Evolutionary conservation across 1,284 basidiomycete species (phyloP), one percentile per base, ranked within the genome.

Genomic region (Rhodofomes roseus): DNA sequence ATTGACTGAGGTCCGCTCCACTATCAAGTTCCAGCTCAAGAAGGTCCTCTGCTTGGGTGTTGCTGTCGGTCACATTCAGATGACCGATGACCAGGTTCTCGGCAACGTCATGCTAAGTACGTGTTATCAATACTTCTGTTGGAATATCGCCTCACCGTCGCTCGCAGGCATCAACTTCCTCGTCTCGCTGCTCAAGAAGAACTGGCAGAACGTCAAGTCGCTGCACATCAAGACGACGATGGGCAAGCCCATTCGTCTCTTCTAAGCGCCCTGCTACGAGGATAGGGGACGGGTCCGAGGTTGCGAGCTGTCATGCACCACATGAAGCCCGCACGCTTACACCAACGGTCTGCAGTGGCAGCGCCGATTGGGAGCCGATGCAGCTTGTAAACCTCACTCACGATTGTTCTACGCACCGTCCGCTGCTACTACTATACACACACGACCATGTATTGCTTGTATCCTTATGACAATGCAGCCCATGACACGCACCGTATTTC

Each of bases 201-300:
- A 98, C 84, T 98, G 96, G 96, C 96, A 98, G 80, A 99, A 99
- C 82, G 92, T 99, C 81, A 96, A 96, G 82, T 98, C 95, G 63
- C 84, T 99, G 67, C 95, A 97, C 85, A 89, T 99, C 84, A 99
- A 99, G 87, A 87, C 88, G 70, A 96, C 96, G 75, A 99, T 98
- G 96, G 96, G 96, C 85, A 97, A 97, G 82, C 93, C 96, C 64
- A 81, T 96, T 73, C 95, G 96, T 68, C 83, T 96, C 67, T 96
- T 90, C 88, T 96, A 84, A 84, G 72, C 68, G 73, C 7, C 12
- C 37, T 39, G 12, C 37, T 48, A 55, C 53, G 56, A 48, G 57
- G 44, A 55, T 39, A 50, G 61, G 61, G 60, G 40, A 29, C 51
- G 63, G 60, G 54, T 56, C 57, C 57, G 23, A 62, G 63, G 61